phyloP scores from a whole-genome alignment of 495 filamentous ascomycete genomes.

The Penicillium samsonianum region DNA sequence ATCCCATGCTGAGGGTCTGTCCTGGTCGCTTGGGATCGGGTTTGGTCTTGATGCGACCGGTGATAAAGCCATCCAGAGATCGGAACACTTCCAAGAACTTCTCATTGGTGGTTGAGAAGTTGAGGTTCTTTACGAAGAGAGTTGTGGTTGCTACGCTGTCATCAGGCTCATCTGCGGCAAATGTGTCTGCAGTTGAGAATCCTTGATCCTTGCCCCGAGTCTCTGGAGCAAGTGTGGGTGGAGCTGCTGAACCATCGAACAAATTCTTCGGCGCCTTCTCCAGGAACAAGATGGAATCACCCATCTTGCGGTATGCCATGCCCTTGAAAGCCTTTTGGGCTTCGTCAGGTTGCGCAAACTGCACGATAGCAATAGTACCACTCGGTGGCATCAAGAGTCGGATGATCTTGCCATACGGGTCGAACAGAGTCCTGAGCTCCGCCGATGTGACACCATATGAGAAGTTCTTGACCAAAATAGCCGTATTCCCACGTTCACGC shows the following conservation, averaged over 20 bases:
- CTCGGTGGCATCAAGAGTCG: constrained; percentile 87
- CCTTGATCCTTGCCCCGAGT: constrained; percentile 46
- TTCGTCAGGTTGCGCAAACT: constrained; percentile 75
- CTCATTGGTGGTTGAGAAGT: constrained; percentile 82
- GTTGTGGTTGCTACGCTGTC: constrained; percentile 66
- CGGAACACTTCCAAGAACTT: constrained; percentile 72
- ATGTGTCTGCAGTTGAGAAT: constrained; percentile 57
- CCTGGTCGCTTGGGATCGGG: constrained; percentile 80
- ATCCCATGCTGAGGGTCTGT: constrained; percentile 89
- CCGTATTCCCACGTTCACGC: constrained; percentile 76
- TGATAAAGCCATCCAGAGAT: constrained; percentile 80
- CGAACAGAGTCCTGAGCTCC: constrained; percentile 54
- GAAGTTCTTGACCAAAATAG: constrained; percentile 95
- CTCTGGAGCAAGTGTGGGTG: constrained; percentile 32
- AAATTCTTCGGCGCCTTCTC: constrained; percentile 89
- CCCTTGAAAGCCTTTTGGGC: constrained; percentile 78
- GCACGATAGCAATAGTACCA: constrained; percentile 89
- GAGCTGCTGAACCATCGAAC: constrained; percentile 52
- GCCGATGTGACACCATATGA: constrained; percentile 69
- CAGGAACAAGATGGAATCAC: constrained; percentile 87
- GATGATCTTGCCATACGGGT: constrained; percentile 63
- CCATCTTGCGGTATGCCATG: constrained; percentile 85
- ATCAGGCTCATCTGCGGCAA: constrained; percentile 54
- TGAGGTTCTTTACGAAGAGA: constrained; percentile 89
- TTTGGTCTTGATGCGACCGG: constrained; percentile 84